Evolutionary conservation across 1,139 yeast species (phyloP).

Genomic region (Hansenula lynferdii): DNA sequence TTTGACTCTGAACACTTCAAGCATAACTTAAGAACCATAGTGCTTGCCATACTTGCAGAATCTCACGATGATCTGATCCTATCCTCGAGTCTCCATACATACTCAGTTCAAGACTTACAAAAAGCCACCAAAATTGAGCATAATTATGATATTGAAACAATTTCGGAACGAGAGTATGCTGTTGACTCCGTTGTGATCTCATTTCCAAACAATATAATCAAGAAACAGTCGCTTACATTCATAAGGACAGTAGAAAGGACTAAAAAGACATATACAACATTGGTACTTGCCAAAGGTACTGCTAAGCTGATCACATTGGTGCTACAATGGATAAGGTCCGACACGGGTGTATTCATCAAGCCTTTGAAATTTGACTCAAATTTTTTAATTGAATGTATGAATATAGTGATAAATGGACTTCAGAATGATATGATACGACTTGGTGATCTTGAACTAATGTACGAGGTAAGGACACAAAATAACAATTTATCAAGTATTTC

Average conservation of each 20-base stretch:
- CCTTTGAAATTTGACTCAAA: conserved; percentile 19
- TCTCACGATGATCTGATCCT: conserved; percentile 18
- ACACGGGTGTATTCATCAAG: conserved; percentile 20
- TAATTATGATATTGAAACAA: conserved; percentile 1
- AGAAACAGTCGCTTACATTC: conserved; percentile 14
- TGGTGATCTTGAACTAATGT: conserved; percentile 19
- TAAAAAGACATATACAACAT: conserved; percentile 8
- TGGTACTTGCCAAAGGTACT: conserved; percentile 15
- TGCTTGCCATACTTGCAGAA: conserved; percentile 16
- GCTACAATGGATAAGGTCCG: conserved; percentile 23
- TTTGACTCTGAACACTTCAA: conserved; percentile 9
- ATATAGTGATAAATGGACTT: conserved; percentile 18
- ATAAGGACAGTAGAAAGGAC: conserved; percentile 1
- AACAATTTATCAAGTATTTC: conserved; percentile 10
- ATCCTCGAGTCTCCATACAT: conserved; percentile 10
- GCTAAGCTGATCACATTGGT: conserved; percentile 13
- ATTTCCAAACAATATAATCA: conserved; percentile 17
- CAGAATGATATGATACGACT: conserved; percentile 9
- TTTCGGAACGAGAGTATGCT: conserved; percentile 5
- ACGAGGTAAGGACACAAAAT: conserved; percentile 9
- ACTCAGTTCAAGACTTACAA: conserved; percentile 13
- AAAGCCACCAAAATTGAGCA: conserved; percentile 11
- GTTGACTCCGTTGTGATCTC: conserved; percentile 7
- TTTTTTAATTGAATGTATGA: conserved; percentile 21
- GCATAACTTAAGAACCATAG: conserved; percentile 12